Percentiles rank a stretch among this genome's conserved stretches.
Conservation (phyloP, 1,284 basidiomycete species). For the Sporisorium sorghi region DNA sequence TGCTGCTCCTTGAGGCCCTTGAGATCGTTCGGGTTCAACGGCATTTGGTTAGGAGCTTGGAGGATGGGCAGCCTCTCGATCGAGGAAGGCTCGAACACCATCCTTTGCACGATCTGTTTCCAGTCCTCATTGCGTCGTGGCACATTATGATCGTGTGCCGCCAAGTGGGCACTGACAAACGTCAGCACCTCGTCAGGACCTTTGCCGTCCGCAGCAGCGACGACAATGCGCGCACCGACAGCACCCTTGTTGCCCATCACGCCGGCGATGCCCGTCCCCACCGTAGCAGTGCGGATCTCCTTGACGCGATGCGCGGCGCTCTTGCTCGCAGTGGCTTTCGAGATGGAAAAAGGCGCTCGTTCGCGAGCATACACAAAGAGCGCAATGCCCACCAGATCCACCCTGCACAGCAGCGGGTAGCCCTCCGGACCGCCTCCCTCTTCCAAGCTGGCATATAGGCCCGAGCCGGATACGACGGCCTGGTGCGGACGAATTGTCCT, state of each 20-base stretch:
- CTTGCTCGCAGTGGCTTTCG: constrained; percentile 77
- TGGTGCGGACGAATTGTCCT: constrained; percentile 66
- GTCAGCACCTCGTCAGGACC: constrained; percentile 72
- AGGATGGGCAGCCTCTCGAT: constrained; percentile 47
- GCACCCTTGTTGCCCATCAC: constrained; percentile 95
- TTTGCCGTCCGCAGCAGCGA: constrained; percentile 69
- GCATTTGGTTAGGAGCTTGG: constrained; percentile 26
- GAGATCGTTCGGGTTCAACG: constrained; percentile 34
- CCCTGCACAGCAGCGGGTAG: constrained; percentile 59
- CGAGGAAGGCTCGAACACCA: constrained; percentile 76
- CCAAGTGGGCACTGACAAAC: constrained; percentile 90
- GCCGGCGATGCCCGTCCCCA: constrained; percentile 66
- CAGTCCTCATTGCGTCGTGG: constrained; percentile 82
- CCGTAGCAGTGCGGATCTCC: constrained; percentile 64
- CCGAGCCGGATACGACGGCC: constrained; percentile 60
- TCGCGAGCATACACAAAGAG: constrained; percentile 81
- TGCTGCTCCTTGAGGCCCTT: constrained; percentile 68
- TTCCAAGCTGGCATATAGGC: constrained; percentile 61
- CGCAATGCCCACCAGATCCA: constrained; percentile 64
- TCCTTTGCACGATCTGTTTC: constrained; percentile 79
- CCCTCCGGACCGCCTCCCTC: constrained; percentile 65
- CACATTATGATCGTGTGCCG: constrained; percentile 83
- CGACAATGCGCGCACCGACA: constrained; percentile 85
- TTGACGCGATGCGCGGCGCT: constrained; percentile 70
- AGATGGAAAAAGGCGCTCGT: constrained; percentile 70